phyloP scores from a whole-genome alignment of 208 protist species.

The Acanthamoeba sp. region DNA sequence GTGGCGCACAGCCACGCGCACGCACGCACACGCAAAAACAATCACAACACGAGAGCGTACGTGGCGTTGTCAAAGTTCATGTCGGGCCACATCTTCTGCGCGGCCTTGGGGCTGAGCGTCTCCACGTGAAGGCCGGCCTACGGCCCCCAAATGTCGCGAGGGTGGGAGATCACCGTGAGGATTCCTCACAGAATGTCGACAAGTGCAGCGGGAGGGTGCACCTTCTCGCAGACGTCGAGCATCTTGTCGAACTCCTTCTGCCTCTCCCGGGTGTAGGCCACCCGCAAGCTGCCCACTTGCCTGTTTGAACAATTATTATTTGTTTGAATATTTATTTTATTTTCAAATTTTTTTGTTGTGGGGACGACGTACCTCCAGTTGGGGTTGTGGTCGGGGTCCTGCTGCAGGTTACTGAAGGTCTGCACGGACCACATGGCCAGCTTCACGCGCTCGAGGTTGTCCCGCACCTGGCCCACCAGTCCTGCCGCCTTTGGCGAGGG shows the following conservation, averaged over 20 bases:
- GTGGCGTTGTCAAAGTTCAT: constrained; percentile 73
- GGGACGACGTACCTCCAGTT: constrained; percentile 66
- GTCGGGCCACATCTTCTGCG: constrained; percentile 50
- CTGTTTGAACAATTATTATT: constrained; percentile 20
- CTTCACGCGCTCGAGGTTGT: constrained; percentile 68
- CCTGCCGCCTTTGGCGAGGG: constrained; percentile 72
- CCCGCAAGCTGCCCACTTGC: constrained; percentile 55
- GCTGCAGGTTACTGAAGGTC: constrained; percentile 62
- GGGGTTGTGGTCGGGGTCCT: constrained; percentile 58
- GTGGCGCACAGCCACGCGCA: too few relatives aligned
- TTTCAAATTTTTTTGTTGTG: too few relatives aligned
- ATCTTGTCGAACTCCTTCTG: constrained; percentile 62
- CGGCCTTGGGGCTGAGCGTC: background rate
- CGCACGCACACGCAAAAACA: too few relatives aligned
- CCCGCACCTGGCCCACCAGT: constrained; percentile 65
- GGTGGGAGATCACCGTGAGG: background rate
- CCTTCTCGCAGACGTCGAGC: constrained; percentile 52
- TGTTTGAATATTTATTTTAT: too few relatives aligned
- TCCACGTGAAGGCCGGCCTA: constrained; percentile 61
- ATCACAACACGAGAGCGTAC: too few relatives aligned
- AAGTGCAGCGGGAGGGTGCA: too few relatives aligned
- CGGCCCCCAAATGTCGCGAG: too few relatives aligned
- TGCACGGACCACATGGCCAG: constrained; percentile 75
- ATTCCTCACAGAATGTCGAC: too few relatives aligned
- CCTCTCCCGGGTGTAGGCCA: constrained; percentile 61